Evolutionary conservation across 1,284 basidiomycete genomes (phyloP), one percentile per base, ranked within the genome.

Genomic region (Ganoderma resinaceum): DNA sequence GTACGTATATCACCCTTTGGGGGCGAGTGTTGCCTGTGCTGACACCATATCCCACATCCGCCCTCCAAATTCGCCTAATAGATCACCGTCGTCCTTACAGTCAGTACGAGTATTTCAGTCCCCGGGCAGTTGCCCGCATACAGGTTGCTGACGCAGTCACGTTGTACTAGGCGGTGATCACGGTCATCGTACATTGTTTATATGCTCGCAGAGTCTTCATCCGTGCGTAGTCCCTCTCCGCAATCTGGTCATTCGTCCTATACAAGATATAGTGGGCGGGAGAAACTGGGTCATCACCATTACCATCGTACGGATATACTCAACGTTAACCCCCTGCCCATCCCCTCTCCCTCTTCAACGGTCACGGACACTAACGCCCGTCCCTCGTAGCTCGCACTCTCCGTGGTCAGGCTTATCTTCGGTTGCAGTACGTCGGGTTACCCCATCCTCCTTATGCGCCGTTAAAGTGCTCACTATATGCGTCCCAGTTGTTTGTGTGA

Each of bases 141-240:
- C 18, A 61, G 38, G 6, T 4, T 1, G 14, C 31, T 16, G 7
- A 37, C 2, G n/a, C 2, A 9, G 23, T n/a, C n/a, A n/a, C 5
- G 11, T 23, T 49, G n/a, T 40, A n/a, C n/a, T n/a, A 67, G 71
- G 71, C 71, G 3, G 31, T 69, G 43, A 70, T 72, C 53, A 72
- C 71, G 0, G 62, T 65, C 29, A 67, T 72, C 20, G 66, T 64
- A 0, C 71, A 72, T 20, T 66, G 71, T 61, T 72, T 72, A 65
- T 72, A 72, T 23, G 71, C 71, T 2, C 66, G 69, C 2, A 53
- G 71, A 2, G 62, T 72, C 20, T 67, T 62, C 60, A 66, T 72
- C 7, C 46, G 71, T 68, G 46, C 16, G 69, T 65, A 3, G 14
- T 26, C 46, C 23, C 11, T 29, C n/a, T 52, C 46, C 11, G 2